Base-by-base conservation (phyloP, 2,329 filamentous ascomycete genomes). In the Microdochium trichocladiopsis region DNA sequence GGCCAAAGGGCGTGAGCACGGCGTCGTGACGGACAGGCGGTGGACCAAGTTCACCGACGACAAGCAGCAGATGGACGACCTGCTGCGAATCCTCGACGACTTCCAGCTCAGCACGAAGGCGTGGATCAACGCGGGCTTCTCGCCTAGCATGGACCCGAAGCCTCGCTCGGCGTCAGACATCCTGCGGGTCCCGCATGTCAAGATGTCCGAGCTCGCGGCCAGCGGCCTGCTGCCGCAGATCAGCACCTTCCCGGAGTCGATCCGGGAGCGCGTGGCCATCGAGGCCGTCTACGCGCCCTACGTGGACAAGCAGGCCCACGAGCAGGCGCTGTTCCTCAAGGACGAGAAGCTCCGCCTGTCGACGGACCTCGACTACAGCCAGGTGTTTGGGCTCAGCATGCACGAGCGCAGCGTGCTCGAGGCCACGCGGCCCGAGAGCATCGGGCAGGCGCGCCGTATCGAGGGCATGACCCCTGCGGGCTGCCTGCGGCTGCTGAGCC, bases 201-300 rank as follows among this genome's bases (percentile, higher is more conserved):
- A 74, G 21, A 71, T 88, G 28, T 72, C 80, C 8, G 72, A 78
- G 2, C 74, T 96, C 4, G 69, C 76, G 4, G 6, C 3, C n/a
- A 8, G 12, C 5, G 63, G 72, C 0, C 64, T 80, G 21, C 71
- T 95, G 5, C 86, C 79, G 3, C 75, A 70, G 23, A 76, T 86
- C 55, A 63, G 59, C 53, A 67, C 65, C 6, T 90, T 80, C 68
- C 64, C 82, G 0, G 61, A 74, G 0, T 76, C 76, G 25, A 80
- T 95, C 52, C 80, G 79, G 56, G 72, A 76, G 50, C 82, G 93
- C 45, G 86, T 96, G 8, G 78, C 80, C 43, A 88, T 96, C 60
- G 90, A 96, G 68, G 87, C 87, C 14, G 76, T 82, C 2, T 99
- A 99, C 66, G 90, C 88, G 1, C 93, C 93, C 0, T 96, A 96